These are phyloP conservation scores for Pugionium dolabratum DNA, from an alignment of 345 rosid species.

Conservation along the genomic window DNA sequence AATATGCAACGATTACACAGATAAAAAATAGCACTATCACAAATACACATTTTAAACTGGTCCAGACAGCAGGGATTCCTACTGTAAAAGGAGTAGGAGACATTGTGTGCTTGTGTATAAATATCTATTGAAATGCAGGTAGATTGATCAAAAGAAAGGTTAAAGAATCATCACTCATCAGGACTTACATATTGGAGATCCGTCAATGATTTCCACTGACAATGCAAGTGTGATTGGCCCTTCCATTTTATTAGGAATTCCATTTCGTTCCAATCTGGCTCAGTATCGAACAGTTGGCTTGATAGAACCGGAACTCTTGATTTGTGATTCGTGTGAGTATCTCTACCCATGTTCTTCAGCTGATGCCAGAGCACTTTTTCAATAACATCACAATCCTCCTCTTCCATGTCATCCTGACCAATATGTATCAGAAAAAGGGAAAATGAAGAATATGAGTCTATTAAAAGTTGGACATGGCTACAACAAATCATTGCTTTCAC, in stretches of 20 bases:
- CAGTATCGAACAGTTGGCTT: slow-evolving; percentile 73
- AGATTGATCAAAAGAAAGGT: slow-evolving; percentile 15
- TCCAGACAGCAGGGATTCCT: too few relatives aligned
- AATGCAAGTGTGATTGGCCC: slow-evolving; percentile 98
- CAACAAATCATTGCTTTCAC: too few relatives aligned
- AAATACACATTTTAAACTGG: too few relatives aligned
- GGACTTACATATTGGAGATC: slow-evolving; percentile 85
- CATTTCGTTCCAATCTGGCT: slow-evolving; percentile 84
- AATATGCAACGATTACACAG: background rate
- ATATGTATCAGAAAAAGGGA: slow-evolving; percentile 18
- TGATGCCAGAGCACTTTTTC: slow-evolving; percentile 99
- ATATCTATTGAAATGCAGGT: background rate
- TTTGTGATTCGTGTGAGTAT: slow-evolving; percentile 56
- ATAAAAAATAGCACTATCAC: background rate
- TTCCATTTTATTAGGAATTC: slow-evolving; percentile 98
- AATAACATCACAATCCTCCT: slow-evolving; percentile 91
- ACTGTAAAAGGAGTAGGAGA: too few relatives aligned
- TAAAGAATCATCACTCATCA: background rate
- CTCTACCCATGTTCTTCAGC: slow-evolving; percentile 80
- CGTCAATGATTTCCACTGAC: slow-evolving; percentile 85
- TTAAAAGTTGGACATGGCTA: too few relatives aligned
- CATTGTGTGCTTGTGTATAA: background rate
- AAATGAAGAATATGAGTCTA: background rate
- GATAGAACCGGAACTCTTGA: slow-evolving; percentile 70
- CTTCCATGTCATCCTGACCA: slow-evolving; percentile 88